These are phyloP conservation scores for Curvularia sp. DNA, from an alignment of 2,329 filamentous ascomycete species.

Conservation along the genomic window DNA sequence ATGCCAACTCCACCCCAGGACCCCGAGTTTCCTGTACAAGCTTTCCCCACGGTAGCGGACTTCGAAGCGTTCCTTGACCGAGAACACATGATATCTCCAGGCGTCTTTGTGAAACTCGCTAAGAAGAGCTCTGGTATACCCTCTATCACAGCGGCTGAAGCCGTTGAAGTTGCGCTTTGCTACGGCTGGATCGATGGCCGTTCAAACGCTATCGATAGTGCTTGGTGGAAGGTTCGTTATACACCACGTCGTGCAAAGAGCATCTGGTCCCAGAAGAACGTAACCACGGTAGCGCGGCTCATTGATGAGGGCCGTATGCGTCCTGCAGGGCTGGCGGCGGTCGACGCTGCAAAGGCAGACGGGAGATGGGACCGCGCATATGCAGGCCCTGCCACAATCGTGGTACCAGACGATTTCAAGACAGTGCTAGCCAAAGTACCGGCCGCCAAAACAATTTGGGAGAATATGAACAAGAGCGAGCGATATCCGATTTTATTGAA, in stretches of 20 bases:
- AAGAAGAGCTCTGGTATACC: slow-evolving; percentile 57
- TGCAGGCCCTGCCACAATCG: slow-evolving; percentile 56
- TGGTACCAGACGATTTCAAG: slow-evolving; percentile 59
- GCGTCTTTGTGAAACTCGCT: slow-evolving; percentile 58
- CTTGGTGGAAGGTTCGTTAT: slow-evolving; percentile 63
- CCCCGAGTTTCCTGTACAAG: slow-evolving; percentile 14
- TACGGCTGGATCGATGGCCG: slow-evolving; percentile 71
- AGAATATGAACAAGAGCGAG: slow-evolving; percentile 54
- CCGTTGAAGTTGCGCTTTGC: slow-evolving; percentile 65
- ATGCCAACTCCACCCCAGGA: slow-evolving; percentile 15
- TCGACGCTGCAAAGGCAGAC: slow-evolving; percentile 64
- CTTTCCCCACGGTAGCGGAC: slow-evolving; percentile 15
- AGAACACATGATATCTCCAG: slow-evolving; percentile 45
- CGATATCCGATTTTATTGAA: slow-evolving; percentile 57
- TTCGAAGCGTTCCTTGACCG: slow-evolving; percentile 42
- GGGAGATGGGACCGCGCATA: slow-evolving; percentile 67
- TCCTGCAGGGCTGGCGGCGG: slow-evolving; percentile 56
- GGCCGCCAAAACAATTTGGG: slow-evolving; percentile 52
- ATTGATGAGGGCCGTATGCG: slow-evolving; percentile 58
- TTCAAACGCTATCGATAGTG: slow-evolving; percentile 54
- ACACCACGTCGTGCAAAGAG: slow-evolving; percentile 64
- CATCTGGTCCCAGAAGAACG: slow-evolving; percentile 67
- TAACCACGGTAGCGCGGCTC: slow-evolving; percentile 58
- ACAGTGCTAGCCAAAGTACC: slow-evolving; percentile 50
- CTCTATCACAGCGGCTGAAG: slow-evolving; percentile 57